These are phyloP conservation scores for Stromatinia cepivora DNA, from an alignment of 2,329 filamentous ascomycete species.

Conservation along the genomic window DNA sequence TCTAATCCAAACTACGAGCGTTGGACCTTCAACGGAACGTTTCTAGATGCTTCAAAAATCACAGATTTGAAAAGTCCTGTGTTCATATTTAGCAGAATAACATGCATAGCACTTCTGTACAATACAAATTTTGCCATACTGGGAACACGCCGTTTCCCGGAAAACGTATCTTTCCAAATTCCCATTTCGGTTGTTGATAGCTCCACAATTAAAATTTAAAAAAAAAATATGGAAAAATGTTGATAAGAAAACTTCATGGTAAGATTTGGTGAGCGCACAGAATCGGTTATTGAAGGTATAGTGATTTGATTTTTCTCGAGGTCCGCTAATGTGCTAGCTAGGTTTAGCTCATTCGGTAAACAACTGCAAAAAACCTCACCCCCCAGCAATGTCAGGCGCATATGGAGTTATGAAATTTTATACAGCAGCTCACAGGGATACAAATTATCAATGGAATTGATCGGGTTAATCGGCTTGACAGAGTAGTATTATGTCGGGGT, in stretches of 20 bases:
- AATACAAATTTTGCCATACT: background rate
- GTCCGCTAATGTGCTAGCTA: background rate
- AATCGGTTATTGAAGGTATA: constrained; percentile 5
- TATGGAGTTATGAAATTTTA: background rate
- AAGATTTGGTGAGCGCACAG: background rate
- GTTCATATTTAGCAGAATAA: background rate
- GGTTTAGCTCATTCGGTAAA: background rate
- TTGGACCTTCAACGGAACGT: background rate
- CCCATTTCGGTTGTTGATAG: background rate
- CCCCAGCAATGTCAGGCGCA: background rate
- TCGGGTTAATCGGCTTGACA: constrained; percentile 12
- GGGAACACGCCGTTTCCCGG: background rate
- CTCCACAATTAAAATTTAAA: constrained; percentile 16
- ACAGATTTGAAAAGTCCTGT: background rate
- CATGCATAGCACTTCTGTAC: background rate
- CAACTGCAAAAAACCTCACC: constrained; percentile 5
- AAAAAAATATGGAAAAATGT: background rate
- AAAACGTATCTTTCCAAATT: background rate
- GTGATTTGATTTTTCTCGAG: background rate
- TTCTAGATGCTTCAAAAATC: background rate
- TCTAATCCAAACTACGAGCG: background rate
- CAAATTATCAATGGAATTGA: background rate
- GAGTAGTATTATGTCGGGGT: constrained; percentile 10
- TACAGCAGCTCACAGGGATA: background rate
- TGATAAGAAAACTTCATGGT: background rate